Base-by-base conservation (phyloP, 768 basidiomycete species). In the Asterophora parasitica region DNA sequence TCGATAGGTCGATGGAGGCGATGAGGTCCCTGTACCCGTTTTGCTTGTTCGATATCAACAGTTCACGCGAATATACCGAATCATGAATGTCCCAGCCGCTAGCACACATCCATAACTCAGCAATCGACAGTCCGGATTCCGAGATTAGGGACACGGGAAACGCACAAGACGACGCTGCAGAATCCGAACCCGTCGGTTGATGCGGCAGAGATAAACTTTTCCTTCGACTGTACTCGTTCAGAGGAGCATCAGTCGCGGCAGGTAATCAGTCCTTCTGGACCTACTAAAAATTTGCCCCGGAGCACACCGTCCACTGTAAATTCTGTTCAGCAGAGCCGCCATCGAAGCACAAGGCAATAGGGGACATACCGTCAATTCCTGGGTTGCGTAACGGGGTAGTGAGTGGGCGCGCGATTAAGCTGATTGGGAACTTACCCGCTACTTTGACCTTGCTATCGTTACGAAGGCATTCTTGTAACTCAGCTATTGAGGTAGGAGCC, bases 61-160 rank as follows among this genome's bases (percentile, higher is more conserved):
- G 80, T 65, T 98, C 96, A 17, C 76, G 77, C 4, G 82, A 75
- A 68, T 98, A 97, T 4, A 88, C 79, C 0, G 75, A 53, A 61
- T 98, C 96, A 56, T 97, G 92, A 12, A 97, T 83, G 64, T 95
- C 90, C 94, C 91, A 92, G 40, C 88, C 89, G 51, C 85, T 92
- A 54, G 9, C 23, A 6, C n/a, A n/a, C 35, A 48, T 46, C 26
- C 17, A 13, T 7, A 23, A 32, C 32, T 30, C 32, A 35, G 26
- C 36, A 37, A 26, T 27, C 12, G 15, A 20, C 1, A 23, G 3
- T 37, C n/a, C 2, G 12, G 12, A 37, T n/a, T n/a, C n/a, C n/a
- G 20, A 16, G 26, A 26, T 15, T 26, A 13, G 27, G 33, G n/a
- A 33, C 6, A n/a, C 26, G 7, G 12, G 9, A 2, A 28, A 34